Evolutionary conservation across 768 basidiomycete species (phyloP), one percentile per base, ranked within the genome.

Genomic region (Arthromyces matolae): DNA sequence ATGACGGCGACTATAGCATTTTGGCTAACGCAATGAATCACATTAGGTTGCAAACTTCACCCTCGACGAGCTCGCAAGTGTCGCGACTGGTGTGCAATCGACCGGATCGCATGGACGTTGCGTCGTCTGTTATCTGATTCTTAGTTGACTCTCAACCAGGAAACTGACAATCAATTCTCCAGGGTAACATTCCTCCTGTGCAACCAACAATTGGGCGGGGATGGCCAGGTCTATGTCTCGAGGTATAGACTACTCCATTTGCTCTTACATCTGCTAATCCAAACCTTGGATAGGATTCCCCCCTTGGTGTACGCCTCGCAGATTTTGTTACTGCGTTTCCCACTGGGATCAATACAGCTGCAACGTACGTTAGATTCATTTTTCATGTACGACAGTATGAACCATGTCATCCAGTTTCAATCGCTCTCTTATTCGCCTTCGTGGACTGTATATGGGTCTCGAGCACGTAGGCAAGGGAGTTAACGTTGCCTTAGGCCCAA

Each of bases 391-490:
- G n/a, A n/a, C n/a, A n/a, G n/a, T 22, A 28, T 10, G 5, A 2
- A 24, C 20, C 9, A 23, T 24, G 18, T 22, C 22, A 23, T 20
- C 12, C 25, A 53, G 57, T 18, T 60, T 60, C 42, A 58, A 60
- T 37, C 84, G 81, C 33, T 71, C 74, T 16, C 71, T 91, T 28
- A 78, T 90, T 52, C 80, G 86, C 40, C 66, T 66, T 12, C 78
- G 88, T 34, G 89, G 83, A 2, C 57, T 75, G 3, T 82, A 77
- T n/a, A 82, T 91, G 76, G 89, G 87, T 10, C 55, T 70, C 42
- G 90, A 93, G 63, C 81, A 84, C 68, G 71, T 71, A 39, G 79
- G 76, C 12, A 87, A 89, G 60, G 90, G 90, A n/a, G 78, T 84
- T 16, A 76, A 91, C 57, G 67, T 89, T 42, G 81, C 77, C 9